Evolutionary conservation across 129 eudicot genomes (phyloP).

Genomic region (Helianthus tuberosus): DNA sequence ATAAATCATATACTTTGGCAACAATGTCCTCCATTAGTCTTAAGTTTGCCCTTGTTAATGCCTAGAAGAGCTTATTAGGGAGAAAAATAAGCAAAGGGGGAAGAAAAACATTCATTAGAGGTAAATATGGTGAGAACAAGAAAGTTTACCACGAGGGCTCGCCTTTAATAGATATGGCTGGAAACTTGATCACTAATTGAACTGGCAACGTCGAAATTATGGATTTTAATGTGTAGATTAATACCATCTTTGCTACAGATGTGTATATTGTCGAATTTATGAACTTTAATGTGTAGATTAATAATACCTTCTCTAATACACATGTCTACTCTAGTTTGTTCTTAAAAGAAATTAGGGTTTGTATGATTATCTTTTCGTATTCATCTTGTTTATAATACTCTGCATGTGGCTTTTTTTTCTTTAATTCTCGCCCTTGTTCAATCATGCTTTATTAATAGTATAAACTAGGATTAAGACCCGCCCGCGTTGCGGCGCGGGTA

Average conservation of each 20-base stretch:
- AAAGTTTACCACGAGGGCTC: slow-evolving; percentile 26
- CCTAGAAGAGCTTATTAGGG: slow-evolving; percentile 34
- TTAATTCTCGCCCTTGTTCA: slow-evolving; percentile 2
- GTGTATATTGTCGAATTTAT: background rate
- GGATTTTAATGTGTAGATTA: slow-evolving; percentile 9
- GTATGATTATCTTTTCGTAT: slow-evolving; percentile 5
- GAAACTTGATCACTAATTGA: slow-evolving; percentile 12
- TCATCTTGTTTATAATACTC: background rate
- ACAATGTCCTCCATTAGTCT: slow-evolving; percentile 36
- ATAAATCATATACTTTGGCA: background rate
- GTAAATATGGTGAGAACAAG: slow-evolving; percentile 30
- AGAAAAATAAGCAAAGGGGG: slow-evolving; percentile 25
- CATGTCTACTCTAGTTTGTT: slow-evolving; percentile 11
- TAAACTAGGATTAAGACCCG: too few relatives aligned
- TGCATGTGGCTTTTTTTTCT: background rate
- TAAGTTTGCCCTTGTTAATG: slow-evolving; percentile 27
- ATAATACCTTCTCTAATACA: background rate
- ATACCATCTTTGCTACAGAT: background rate
- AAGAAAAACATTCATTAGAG: slow-evolving; percentile 8
- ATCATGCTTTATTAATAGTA: background rate
- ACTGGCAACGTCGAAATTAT: background rate
- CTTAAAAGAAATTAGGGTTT: slow-evolving; percentile 10
- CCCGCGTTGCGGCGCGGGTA: too few relatives aligned
- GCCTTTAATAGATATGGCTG: slow-evolving; percentile 1
- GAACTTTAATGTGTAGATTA: slow-evolving; percentile 8